phyloP scores from a whole-genome alignment of 441 rosid species.

The Sinapis alba region DNA sequence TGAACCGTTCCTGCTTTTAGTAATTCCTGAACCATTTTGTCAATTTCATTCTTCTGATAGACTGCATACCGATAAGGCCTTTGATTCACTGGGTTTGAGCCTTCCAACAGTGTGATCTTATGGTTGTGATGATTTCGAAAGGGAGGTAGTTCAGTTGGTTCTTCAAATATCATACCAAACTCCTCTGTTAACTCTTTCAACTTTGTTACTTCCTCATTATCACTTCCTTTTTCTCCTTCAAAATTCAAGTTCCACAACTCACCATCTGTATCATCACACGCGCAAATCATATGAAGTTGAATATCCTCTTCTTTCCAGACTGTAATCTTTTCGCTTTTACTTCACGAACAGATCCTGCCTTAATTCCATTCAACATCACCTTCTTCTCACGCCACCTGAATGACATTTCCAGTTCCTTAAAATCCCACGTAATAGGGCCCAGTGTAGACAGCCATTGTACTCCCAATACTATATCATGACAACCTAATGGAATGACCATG shows the following conservation, averaged over 20 bases:
- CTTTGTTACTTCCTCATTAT: background rate
- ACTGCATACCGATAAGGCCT: background rate
- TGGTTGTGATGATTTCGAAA: background rate
- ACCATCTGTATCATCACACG: background rate
- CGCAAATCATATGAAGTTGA: background rate
- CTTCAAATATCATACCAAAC: background rate
- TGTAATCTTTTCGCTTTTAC: background rate
- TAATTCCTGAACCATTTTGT: background rate
- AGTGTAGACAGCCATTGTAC: background rate
- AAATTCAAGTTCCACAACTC: background rate
- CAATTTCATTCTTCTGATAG: background rate
- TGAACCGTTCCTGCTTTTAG: background rate
- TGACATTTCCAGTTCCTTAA: background rate
- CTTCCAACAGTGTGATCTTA: background rate
- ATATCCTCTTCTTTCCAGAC: background rate
- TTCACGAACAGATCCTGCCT: background rate
- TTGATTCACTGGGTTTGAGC: background rate
- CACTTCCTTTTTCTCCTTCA: background rate
- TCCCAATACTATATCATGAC: background rate
- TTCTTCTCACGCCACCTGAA: background rate
- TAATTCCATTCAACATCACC: background rate
- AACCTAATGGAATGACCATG: background rate
- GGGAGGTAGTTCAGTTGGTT: background rate
- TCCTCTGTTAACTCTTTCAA: background rate
- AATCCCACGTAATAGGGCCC: background rate